phyloP scores from a whole-genome alignment of 352 stramenopile genomes.

The Globisporangium echinulatum region DNA sequence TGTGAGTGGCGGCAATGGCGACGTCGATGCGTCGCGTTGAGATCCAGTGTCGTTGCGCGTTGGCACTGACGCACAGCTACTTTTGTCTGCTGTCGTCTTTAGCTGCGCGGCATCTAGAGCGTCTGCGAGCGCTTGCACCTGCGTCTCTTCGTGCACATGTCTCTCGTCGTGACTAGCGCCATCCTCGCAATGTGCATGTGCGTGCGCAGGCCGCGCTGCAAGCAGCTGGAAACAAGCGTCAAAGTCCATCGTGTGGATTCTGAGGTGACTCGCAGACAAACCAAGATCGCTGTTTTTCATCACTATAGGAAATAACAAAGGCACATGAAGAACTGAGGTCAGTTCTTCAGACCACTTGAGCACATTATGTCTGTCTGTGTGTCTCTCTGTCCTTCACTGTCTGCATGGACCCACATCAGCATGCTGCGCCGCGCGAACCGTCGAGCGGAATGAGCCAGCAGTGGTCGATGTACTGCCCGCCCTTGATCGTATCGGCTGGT shows the following conservation, averaged over 20 bases:
- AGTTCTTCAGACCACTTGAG: not conserved
- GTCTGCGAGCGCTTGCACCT: constrained; percentile 11
- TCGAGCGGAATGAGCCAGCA: constrained; percentile 70
- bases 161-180: constrained; percentile 10
- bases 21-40: not conserved
- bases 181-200: constrained; percentile 53
- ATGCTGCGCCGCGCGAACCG: constrained; percentile 35
- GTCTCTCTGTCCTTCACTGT: too few species aligned
- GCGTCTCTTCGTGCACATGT: constrained; percentile 2
- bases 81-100: not conserved
- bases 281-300: not conserved
- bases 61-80: not conserved
- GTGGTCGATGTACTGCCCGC: constrained; percentile 38
- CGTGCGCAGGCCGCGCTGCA: constrained; percentile 42
- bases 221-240: constrained; percentile 59
- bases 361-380: too few species aligned
- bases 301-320: not conserved
- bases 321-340: not conserved
- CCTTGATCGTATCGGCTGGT: constrained; percentile 32
- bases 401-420: constrained; percentile 6
- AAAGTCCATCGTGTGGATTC: constrained; percentile 46
- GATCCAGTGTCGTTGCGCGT: not conserved
- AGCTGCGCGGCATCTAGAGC: constrained; percentile 10
- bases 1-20: constrained; percentile 4
- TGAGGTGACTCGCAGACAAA: not conserved